These are phyloP conservation scores for Solanum paucissectum DNA, from an alignment of 257 asterid genomes.

Conservation along the genomic window DNA sequence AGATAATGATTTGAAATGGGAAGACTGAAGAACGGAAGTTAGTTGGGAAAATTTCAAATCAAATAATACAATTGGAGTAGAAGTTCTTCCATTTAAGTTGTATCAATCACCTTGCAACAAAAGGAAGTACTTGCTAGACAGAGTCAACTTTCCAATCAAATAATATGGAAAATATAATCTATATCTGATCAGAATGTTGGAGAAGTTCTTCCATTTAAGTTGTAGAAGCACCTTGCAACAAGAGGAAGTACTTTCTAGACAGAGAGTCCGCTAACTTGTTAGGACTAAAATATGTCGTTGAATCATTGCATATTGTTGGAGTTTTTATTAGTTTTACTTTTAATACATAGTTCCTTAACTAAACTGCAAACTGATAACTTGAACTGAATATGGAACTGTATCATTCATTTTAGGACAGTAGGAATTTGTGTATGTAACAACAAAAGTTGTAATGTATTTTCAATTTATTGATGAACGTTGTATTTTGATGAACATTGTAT, in stretches of 20 bases:
- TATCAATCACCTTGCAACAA: not conserved
- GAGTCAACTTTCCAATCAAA: not conserved
- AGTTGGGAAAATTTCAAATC: not conserved
- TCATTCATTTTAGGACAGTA: not conserved
- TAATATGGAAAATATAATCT: not conserved
- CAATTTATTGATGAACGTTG: slow-evolving; percentile 2
- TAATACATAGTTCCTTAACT: not conserved
- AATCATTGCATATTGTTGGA: not conserved
- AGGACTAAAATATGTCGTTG: not conserved
- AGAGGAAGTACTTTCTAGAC: not conserved
- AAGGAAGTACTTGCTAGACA: not conserved
- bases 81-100: not conserved
- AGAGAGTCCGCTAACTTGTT: not conserved
- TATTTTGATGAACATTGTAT: slow-evolving; percentile 5
- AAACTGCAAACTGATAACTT: not conserved
- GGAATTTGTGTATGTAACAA: not conserved
- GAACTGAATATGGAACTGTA: not conserved
- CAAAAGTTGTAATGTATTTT: not conserved
- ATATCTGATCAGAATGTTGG: not conserved
- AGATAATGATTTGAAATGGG: not conserved
- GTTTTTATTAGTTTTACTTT: not conserved
- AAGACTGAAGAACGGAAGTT: not conserved
- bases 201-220: not conserved
- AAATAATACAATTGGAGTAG: not conserved
- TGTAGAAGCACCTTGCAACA: not conserved